Percentiles rank a stretch among this genome's conserved stretches.
These are phyloP conservation scores for Solanum chacoense DNA, from an alignment of 305 asterid species.

Conservation along the genomic window DNA sequence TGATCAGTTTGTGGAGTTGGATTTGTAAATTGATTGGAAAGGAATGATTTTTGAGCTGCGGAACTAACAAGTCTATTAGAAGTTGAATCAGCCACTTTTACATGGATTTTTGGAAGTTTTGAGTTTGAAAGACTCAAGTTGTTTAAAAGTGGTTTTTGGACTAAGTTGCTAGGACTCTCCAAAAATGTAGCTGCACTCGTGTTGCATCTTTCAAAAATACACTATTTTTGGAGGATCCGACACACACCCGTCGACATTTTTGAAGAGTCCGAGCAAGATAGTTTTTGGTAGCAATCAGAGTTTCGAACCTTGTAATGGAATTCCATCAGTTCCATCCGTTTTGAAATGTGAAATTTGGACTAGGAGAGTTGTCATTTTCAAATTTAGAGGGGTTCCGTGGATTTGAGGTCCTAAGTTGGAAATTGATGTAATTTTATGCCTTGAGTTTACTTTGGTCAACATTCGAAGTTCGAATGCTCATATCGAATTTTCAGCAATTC, in stretches of 20 bases:
- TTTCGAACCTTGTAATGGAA: neutral
- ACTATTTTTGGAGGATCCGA: neutral
- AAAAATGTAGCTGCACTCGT: neutral
- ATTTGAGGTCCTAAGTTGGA: neutral
- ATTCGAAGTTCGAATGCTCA: neutral
- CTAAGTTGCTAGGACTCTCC: neutral
- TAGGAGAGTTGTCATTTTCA: neutral
- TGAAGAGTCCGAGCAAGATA: neutral
- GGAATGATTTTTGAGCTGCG: neutral
- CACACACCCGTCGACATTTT: neutral
- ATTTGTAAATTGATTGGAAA: neutral
- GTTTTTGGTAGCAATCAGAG: neutral
- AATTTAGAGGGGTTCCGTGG: neutral
- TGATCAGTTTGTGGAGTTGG: neutral
- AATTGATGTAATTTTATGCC: neutral
- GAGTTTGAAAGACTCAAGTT: neutral
- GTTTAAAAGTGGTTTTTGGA: neutral
- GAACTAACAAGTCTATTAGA: neutral
- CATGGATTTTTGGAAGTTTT: neutral
- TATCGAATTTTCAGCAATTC: neutral
- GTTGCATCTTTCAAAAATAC: neutral
- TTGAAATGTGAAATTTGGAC: neutral
- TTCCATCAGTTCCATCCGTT: neutral
- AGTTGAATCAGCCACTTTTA: neutral
- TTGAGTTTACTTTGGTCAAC: neutral